Percentiles rank a stretch among this genome's conserved stretches.
Evolutionary conservation across 176 grass and related monocot genomes (phyloP).

Genomic region (Oryza nivara): DNA sequence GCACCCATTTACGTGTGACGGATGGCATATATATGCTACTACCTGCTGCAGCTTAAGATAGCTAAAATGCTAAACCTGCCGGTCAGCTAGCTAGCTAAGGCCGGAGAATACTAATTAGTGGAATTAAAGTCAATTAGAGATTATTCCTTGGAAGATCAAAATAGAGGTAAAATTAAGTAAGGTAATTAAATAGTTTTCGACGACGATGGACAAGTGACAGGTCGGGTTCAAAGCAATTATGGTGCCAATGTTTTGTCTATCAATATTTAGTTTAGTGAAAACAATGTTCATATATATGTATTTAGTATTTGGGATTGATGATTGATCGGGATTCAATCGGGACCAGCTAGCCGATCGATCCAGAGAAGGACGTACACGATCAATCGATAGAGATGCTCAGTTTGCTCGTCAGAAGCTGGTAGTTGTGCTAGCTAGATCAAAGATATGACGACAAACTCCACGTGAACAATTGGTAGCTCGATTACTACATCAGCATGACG

Average conservation of each 20-base stretch:
- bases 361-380: neutral
- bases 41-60: too few relatives aligned
- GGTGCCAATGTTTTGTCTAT: neutral
- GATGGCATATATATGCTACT: neutral
- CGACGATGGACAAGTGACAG: neutral
- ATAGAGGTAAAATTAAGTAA: neutral
- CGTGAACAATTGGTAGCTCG: neutral
- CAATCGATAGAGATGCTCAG: neutral
- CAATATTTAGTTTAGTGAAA: neutral
- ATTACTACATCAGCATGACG: neutral
- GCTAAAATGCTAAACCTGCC: too few relatives aligned
- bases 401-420: neutral
- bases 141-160: neutral
- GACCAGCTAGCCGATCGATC: neutral
- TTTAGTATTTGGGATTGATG: neutral
- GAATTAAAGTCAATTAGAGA: neutral
- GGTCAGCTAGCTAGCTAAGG: too few relatives aligned
- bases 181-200: neutral
- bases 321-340: neutral
- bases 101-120: neutral
- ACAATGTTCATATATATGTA: neutral
- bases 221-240: neutral
- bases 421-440: neutral
- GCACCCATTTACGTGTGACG: neutral
- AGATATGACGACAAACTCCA: neutral